phyloP scores from a whole-genome alignment of 2,329 filamentous ascomycete species.

The Ciborinia camelliae region DNA sequence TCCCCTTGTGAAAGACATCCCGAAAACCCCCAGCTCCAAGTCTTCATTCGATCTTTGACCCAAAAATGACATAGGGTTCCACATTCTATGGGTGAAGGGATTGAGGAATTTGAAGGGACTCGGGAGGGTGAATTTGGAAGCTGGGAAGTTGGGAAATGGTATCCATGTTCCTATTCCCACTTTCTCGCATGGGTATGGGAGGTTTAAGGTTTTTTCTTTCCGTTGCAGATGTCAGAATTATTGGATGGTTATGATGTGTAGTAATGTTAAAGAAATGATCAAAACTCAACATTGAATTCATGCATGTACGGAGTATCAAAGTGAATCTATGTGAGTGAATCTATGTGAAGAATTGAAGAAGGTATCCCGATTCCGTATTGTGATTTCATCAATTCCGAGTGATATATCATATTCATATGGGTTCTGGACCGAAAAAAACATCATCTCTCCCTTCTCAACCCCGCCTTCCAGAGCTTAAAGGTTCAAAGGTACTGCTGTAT shows the following conservation, averaged over 20 bases:
- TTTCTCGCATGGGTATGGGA: not conserved
- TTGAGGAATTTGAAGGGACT: not conserved
- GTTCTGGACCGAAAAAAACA: not conserved
- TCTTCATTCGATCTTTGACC: not conserved
- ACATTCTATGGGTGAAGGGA: constrained; percentile 4
- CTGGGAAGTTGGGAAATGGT: too few relatives aligned
- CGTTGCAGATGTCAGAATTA: too few relatives aligned
- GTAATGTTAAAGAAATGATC: too few relatives aligned
- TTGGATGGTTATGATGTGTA: too few relatives aligned
- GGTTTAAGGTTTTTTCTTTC: not conserved
- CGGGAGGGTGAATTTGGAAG: not conserved
- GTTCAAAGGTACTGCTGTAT: too few relatives aligned
- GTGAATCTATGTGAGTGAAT: too few relatives aligned
- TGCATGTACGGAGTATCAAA: too few relatives aligned
- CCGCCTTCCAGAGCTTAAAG: not conserved
- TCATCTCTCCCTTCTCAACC: not conserved
- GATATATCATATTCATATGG: not conserved
- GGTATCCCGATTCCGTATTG: too few relatives aligned
- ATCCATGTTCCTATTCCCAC: too few relatives aligned
- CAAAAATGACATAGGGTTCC: not conserved
- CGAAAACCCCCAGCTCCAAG: too few relatives aligned
- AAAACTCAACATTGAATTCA: too few relatives aligned
- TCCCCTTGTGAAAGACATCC: too few relatives aligned
- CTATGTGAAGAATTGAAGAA: not conserved
- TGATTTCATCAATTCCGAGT: not conserved